A percentile compares a stretch with the other conserved stretches of the same genome.
These are phyloP conservation scores for Suillus clintonianus DNA, from an alignment of 768 basidiomycete genomes.

Conservation along the genomic window DNA sequence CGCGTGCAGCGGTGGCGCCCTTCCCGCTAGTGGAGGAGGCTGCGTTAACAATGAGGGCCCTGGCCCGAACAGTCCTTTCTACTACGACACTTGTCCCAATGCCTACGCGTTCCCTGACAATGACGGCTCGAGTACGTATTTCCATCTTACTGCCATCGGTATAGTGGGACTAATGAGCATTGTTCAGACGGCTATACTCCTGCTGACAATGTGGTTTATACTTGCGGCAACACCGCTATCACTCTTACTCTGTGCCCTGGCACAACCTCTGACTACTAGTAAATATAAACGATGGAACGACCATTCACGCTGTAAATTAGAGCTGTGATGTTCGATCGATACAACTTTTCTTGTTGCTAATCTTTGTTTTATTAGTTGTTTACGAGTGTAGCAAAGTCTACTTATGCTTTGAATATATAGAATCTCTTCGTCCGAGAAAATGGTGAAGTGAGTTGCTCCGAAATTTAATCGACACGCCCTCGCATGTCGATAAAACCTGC, in stretches of 20 bases:
- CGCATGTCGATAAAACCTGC: no score
- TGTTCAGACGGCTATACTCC: conserved; percentile 25
- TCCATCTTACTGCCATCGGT: background rate
- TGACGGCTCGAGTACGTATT: conserved; percentile 27
- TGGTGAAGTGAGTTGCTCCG: background rate
- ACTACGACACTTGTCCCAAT: conserved; percentile 27
- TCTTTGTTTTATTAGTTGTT: no score
- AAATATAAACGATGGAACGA: background rate
- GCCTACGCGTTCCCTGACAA: conserved; percentile 37
- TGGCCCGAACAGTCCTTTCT: conserved; percentile 32
- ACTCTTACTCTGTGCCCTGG: conserved; percentile 33
- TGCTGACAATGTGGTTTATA: conserved; percentile 31
- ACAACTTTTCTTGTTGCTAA: background rate
- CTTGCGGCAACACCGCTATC: conserved; percentile 27
- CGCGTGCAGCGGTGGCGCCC: conserved; percentile 29
- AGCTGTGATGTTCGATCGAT: background rate
- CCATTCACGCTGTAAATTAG: no score
- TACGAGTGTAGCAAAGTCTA: background rate
- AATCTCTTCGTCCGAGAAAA: background rate
- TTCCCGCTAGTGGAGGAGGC: conserved; percentile 28
- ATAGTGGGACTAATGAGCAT: background rate
- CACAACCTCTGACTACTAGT: conserved; percentile 15
- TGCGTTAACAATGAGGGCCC: conserved; percentile 29
- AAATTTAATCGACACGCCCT: background rate
- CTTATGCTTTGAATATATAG: background rate